Evolutionary conservation across 2,329 filamentous ascomycete species (phyloP).

Genomic region (Aurifilum marmelostoma): DNA sequence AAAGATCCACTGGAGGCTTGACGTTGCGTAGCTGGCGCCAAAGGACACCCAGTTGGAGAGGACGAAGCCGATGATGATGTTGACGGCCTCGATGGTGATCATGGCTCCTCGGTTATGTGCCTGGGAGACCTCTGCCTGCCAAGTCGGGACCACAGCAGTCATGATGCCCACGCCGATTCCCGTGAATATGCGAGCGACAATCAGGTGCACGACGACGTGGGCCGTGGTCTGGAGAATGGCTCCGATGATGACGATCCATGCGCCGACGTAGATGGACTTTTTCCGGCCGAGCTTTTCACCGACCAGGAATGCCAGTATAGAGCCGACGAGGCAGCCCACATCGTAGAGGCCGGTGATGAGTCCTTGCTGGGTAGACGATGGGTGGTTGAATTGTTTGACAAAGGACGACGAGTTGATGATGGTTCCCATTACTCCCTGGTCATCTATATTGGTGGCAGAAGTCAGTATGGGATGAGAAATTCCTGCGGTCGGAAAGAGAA

Average conservation of each 20-base stretch:
- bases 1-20: conserved; percentile 16
- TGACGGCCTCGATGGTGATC: conserved; percentile 16
- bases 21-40: conserved; percentile 7
- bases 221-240: conserved; percentile 15
- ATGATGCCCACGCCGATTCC: conserved; percentile 17
- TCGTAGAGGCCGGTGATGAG: conserved; percentile 20
- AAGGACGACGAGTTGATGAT: conserved; percentile 15
- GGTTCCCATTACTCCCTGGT: conserved; percentile 23
- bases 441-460: conserved; percentile 1
- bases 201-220: conserved; percentile 11
- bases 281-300: conserved; percentile 15
- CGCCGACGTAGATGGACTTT: conserved; percentile 15
- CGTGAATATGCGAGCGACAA: conserved; percentile 15
- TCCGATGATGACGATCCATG: conserved; percentile 14
- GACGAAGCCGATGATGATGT: conserved; percentile 17
- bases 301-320: conserved; percentile 10
- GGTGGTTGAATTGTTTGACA: conserved; percentile 16
- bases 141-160: conserved; percentile 16
- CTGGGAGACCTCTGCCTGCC: conserved; percentile 18
- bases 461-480: not conserved
- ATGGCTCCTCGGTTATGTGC: conserved; percentile 16
- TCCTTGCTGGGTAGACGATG: conserved; percentile 9
- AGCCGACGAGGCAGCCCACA: conserved; percentile 8
- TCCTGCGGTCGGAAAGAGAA: not conserved
- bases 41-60: conserved; percentile 19